Conservation (phyloP, 2,329 filamentous ascomycete genomes). For the Mycosphaerelloides madeirae region DNA sequence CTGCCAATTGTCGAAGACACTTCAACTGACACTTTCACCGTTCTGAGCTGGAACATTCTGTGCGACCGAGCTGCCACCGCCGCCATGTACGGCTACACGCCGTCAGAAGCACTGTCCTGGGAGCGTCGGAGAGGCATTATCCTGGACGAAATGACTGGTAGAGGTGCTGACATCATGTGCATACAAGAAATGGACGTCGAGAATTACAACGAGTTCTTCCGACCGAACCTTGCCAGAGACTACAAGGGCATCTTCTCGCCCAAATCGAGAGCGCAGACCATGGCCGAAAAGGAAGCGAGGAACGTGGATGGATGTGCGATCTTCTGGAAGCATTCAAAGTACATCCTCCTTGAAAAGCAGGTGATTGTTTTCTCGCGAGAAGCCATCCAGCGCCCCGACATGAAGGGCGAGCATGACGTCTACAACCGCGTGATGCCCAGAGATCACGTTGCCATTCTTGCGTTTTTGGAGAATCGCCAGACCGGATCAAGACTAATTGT, state of each 20-base stretch:
- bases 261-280: slow-evolving; percentile 82
- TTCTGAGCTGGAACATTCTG: slow-evolving; percentile 91
- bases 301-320: slow-evolving; percentile 94
- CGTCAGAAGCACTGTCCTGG: slow-evolving; percentile 76
- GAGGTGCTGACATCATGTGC: slow-evolving; percentile 84
- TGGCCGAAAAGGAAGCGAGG: slow-evolving; percentile 82
- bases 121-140: slow-evolving; percentile 80
- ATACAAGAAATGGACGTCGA: slow-evolving; percentile 91
- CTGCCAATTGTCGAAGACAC: slow-evolving; percentile 63
- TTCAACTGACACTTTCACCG: slow-evolving; percentile 64
- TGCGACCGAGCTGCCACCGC: slow-evolving; percentile 89
- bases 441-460: slow-evolving; percentile 90
- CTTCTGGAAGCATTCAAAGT: slow-evolving; percentile 95
- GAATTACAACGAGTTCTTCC: slow-evolving; percentile 87
- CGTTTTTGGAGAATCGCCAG: slow-evolving; percentile 84
- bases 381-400: slow-evolving; percentile 90
- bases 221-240: slow-evolving; percentile 78
- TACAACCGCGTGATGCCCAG: slow-evolving; percentile 98
- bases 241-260: slow-evolving; percentile 95
- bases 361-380: slow-evolving; percentile 86
- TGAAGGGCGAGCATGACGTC: slow-evolving; percentile 95
- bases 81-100: slow-evolving; percentile 83
- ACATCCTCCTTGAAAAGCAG: slow-evolving; percentile 88
- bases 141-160: slow-evolving; percentile 70
- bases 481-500: slow-evolving; percentile 91